Conservation (phyloP, 495 filamentous ascomycete genomes). For the Aspergillus olivimuriae region DNA sequence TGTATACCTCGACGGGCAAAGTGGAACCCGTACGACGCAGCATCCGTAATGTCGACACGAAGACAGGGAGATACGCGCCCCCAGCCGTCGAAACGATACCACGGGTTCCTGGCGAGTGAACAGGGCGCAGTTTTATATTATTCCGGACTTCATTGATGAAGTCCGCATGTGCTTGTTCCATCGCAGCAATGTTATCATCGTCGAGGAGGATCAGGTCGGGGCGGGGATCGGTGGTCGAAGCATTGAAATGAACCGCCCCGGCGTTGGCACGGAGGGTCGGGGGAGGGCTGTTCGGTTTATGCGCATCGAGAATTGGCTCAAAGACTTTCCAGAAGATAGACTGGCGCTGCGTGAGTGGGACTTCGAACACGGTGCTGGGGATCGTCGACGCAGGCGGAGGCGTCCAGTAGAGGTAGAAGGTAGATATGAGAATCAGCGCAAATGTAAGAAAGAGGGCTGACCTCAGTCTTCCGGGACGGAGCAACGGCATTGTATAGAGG, state of each 20-base stretch:
- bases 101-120: conserved; percentile 39
- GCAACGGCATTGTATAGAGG: conserved; percentile 23
- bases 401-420: conserved; percentile 36
- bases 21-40: conserved; percentile 49
- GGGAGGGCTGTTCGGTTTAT: conserved; percentile 26
- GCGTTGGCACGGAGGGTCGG: conserved; percentile 19
- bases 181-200: conserved; percentile 24
- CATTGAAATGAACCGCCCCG: conserved; percentile 26
- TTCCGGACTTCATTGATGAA: conserved; percentile 34
- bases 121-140: conserved; percentile 29
- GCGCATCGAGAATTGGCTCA: conserved; percentile 26
- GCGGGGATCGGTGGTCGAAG: conserved; percentile 22
- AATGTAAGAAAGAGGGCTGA: conserved; percentile 22
- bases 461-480: conserved; percentile 28
- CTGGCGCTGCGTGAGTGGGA: conserved; percentile 31
- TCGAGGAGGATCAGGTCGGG: conserved; percentile 30
- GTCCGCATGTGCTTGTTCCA: conserved; percentile 37
- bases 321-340: conserved; percentile 36
- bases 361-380: conserved; percentile 33
- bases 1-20: conserved; percentile 53
- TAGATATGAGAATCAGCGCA: conserved; percentile 28
- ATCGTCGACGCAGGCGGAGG: conserved; percentile 33
- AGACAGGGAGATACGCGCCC: conserved; percentile 37
- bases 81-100: conserved; percentile 51
- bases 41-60: conserved; percentile 50